Conservation (phyloP, 345 rosid species). For the Dipteronia sinensis region DNA sequence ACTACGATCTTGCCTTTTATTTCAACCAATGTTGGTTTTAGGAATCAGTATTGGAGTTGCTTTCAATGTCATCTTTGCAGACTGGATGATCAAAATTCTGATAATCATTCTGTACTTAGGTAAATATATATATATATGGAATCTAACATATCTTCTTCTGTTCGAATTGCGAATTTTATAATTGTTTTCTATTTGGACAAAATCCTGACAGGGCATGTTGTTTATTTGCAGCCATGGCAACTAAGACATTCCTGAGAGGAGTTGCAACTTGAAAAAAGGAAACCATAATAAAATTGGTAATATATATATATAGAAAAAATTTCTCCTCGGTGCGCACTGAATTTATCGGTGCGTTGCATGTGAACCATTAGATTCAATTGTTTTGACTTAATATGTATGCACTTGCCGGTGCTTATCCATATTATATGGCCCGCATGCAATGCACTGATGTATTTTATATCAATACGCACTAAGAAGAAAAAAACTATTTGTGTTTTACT, state of each 20-base stretch:
- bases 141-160: neutral
- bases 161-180: too few species aligned
- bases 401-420: too few species aligned
- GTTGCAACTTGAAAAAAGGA: constrained; percentile 56
- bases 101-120: constrained; percentile 43
- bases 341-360: too few species aligned
- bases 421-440: too few species aligned
- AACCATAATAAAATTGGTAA: constrained; percentile 17
- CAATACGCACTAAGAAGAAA: too few species aligned
- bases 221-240: constrained; percentile 36
- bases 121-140: too few species aligned
- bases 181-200: neutral
- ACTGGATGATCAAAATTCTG: constrained; percentile 56
- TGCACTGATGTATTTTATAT: too few species aligned
- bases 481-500: too few species aligned
- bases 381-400: too few species aligned
- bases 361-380: too few species aligned
- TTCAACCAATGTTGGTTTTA: constrained; percentile 50
- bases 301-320: too few species aligned
- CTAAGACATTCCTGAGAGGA: constrained; percentile 50
- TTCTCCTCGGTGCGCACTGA: too few species aligned
- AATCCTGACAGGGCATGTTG: neutral
- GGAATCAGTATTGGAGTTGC: constrained; percentile 54
- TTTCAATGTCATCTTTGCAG: constrained; percentile 47
- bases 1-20: constrained; percentile 55